Conservation (phyloP, 1,139 yeast species). For the Pichia terricola region DNA sequence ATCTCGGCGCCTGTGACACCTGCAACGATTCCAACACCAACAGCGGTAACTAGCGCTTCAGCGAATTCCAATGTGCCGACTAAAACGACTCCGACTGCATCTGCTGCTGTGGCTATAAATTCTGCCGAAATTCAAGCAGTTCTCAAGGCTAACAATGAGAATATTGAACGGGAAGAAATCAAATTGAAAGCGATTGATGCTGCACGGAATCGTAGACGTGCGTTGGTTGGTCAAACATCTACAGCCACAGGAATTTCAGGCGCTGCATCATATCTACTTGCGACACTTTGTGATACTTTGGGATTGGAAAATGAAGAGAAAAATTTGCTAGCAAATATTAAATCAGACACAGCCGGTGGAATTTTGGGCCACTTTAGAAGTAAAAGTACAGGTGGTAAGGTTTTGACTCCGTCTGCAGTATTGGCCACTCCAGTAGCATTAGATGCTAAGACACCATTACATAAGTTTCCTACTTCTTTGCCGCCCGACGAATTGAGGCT, state of each 20-base stretch:
- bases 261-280: slow-evolving; percentile 42
- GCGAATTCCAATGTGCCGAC: slow-evolving; percentile 3
- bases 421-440: slow-evolving; percentile 32
- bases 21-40: not conserved
- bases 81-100: slow-evolving; percentile 7
- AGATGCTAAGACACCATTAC: slow-evolving; percentile 26
- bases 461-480: slow-evolving; percentile 12
- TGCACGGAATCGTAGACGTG: slow-evolving; percentile 34
- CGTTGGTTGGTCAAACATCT: slow-evolving; percentile 20
- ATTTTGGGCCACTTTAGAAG: no score
- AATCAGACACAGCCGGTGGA: not conserved
- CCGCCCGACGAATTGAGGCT: slow-evolving; percentile 14
- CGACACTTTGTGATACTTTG: slow-evolving; percentile 42
- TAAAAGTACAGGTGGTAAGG: slow-evolving; percentile 9
- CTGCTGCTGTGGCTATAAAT: slow-evolving; percentile 7
- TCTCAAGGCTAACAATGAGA: slow-evolving; percentile 22
- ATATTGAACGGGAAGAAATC: slow-evolving; percentile 21
- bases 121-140: slow-evolving; percentile 24
- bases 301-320: slow-evolving; percentile 34
- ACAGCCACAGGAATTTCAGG: slow-evolving; percentile 19
- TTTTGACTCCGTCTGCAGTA: slow-evolving; percentile 27
- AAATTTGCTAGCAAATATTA: slow-evolving; percentile 9
- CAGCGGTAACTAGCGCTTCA: slow-evolving; percentile 9
- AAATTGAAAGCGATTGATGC: slow-evolving; percentile 18
- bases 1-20: not conserved